A percentile compares a stretch with the other conserved stretches of the same genome.
Conservation (phyloP, 768 basidiomycete genomes). For the Suillus placidus region DNA sequence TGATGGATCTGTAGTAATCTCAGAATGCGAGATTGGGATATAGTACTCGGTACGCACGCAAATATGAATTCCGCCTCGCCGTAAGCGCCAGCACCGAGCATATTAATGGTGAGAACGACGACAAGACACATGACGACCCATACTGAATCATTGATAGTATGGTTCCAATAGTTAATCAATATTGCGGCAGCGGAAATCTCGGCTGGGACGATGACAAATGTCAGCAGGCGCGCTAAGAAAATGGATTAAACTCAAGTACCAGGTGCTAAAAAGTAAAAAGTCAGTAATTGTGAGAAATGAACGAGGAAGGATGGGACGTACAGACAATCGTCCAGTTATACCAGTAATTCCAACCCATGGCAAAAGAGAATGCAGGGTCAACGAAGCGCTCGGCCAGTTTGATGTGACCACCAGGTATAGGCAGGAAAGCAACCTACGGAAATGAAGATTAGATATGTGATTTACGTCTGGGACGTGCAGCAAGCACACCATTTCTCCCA, state of each 20-base stretch:
- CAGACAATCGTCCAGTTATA: constrained; percentile 35
- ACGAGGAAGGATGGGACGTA: constrained; percentile 6
- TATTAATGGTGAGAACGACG: constrained; percentile 76
- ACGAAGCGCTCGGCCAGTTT: constrained; percentile 83
- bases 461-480: constrained; percentile 55
- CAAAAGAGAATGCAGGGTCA: constrained; percentile 66
- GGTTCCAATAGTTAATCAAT: constrained; percentile 75
- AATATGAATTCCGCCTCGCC: constrained; percentile 88
- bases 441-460: constrained; percentile 55
- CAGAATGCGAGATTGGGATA: neutral
- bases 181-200: constrained; percentile 56
- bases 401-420: constrained; percentile 81
- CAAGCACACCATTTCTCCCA: constrained; percentile 71
- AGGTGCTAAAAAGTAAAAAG: constrained; percentile 12
- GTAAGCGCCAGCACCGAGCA: constrained; percentile 76
- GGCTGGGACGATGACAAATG: constrained; percentile 21
- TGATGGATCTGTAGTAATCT: constrained; percentile 59
- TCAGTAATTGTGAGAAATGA: constrained; percentile 25
- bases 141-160: constrained; percentile 58
- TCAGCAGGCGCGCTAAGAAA: constrained; percentile 3
- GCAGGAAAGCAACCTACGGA: constrained; percentile 64
- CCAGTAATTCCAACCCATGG: constrained; percentile 62
- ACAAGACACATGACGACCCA: constrained; percentile 82
- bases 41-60: constrained; percentile 45
- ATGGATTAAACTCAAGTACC: neutral